Percentiles rank a stretch among this genome's conserved stretches.
These are phyloP conservation scores for Exidia glandulosa DNA, from an alignment of 768 basidiomycete species.

Conservation along the genomic window DNA sequence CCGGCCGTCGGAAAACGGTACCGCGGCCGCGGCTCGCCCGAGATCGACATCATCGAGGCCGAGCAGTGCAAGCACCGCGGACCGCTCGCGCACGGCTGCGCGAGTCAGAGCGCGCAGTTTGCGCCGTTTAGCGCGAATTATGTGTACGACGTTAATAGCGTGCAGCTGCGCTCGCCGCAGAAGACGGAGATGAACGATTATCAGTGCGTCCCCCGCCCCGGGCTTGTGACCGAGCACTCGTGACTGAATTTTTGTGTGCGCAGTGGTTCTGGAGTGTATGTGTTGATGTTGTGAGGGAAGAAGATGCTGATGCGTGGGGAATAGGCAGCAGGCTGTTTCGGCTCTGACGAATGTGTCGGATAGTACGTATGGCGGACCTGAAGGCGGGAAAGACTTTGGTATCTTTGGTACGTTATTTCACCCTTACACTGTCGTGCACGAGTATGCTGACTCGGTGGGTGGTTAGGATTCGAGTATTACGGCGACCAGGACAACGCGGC, in stretches of 20 bases:
- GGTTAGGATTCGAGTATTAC: slow-evolving; percentile 63
- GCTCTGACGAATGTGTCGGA: slow-evolving; percentile 34
- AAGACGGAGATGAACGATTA: slow-evolving; percentile 34
- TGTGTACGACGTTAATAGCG: slow-evolving; percentile 28
- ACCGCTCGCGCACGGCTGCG: slow-evolving; percentile 39
- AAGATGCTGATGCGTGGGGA: slow-evolving; percentile 21
- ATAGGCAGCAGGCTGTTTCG: slow-evolving; percentile 44
- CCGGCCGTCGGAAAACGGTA: no score
- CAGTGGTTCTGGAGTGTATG: slow-evolving; percentile 21
- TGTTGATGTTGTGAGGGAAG: neutral
- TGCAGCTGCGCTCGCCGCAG: slow-evolving; percentile 22
- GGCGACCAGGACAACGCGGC: slow-evolving; percentile 52
- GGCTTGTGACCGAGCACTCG: no score
- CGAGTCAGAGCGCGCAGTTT: slow-evolving; percentile 66
- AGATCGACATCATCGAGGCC: slow-evolving; percentile 77
- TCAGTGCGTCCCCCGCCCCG: slow-evolving; percentile 75
- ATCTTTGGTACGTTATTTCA: slow-evolving; percentile 28
- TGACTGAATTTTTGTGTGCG: slow-evolving; percentile 28
- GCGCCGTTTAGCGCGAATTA: slow-evolving; percentile 54
- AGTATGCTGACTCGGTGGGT: no score
- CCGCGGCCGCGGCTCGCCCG: slow-evolving; percentile 71
- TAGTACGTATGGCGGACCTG: slow-evolving; percentile 46
- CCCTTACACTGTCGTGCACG: no score
- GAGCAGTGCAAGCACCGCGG: slow-evolving; percentile 47
- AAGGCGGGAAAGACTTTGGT: slow-evolving; percentile 36